Percentiles rank a stretch among this genome's conserved stretches.
These are phyloP conservation scores for Diophrys appendiculata DNA, from an alignment of 73 alveolate genomes.

Conservation along the genomic window DNA sequence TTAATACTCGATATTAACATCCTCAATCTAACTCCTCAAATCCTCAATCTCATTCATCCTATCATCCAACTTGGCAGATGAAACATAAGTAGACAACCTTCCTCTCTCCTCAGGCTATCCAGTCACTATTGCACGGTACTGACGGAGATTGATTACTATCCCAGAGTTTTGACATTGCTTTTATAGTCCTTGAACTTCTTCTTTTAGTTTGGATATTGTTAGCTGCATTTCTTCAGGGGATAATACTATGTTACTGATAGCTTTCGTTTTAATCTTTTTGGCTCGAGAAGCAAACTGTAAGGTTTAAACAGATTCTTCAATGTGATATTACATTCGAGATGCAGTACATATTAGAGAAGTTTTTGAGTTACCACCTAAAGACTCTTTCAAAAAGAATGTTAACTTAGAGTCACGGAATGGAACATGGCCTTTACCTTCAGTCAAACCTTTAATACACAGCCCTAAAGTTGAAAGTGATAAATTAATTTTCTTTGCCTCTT, in stretches of 20 bases:
- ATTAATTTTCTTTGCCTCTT: slow-evolving; percentile 92
- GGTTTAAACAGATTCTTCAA: slow-evolving; percentile 90
- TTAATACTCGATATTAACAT: background rate
- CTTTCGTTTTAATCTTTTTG: slow-evolving; percentile 63
- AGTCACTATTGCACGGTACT: background rate
- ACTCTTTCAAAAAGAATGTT: slow-evolving; percentile 81
- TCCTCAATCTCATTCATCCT: background rate
- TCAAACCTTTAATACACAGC: slow-evolving; percentile 77
- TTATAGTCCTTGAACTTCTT: slow-evolving; percentile 20
- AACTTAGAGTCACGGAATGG: slow-evolving; percentile 78
- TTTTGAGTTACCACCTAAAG: slow-evolving; percentile 86
- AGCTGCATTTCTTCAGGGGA: slow-evolving; percentile 66
- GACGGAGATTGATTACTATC: background rate
- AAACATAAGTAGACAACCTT: too few species aligned
- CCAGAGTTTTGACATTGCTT: background rate
- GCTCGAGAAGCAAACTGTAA: slow-evolving; percentile 66
- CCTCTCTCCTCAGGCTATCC: background rate
- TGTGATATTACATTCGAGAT: slow-evolving; percentile 71
- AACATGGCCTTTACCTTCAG: slow-evolving; percentile 47
- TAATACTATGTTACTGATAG: slow-evolving; percentile 64
- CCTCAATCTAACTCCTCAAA: background rate
- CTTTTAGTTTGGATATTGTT: slow-evolving; percentile 44
- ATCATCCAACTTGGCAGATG: too few species aligned
- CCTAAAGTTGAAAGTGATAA: slow-evolving; percentile 84
- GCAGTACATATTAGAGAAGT: slow-evolving; percentile 90